Percentiles rank a stretch among this genome's conserved stretches.
phyloP scores from a whole-genome alignment of 2,329 filamentous ascomycete genomes.

The Aspergillus candidus region DNA sequence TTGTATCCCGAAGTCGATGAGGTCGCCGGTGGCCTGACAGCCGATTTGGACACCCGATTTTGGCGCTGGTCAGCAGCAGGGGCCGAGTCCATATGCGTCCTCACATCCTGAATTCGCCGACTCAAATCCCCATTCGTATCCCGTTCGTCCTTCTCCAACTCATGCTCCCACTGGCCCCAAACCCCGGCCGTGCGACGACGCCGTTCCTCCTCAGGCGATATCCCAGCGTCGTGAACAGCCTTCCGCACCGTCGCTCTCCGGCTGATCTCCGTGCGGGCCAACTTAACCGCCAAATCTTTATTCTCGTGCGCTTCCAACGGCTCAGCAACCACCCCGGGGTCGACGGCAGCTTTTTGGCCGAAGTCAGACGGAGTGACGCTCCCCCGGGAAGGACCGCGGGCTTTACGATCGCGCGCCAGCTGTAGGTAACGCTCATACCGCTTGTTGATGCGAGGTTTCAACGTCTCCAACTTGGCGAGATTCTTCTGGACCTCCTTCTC shows the following conservation, averaged over 20 bases:
- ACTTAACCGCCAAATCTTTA: conserved; percentile 66
- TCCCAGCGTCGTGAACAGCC: conserved; percentile 52
- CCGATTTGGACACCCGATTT: conserved; percentile 6
- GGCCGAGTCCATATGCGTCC: conserved; percentile 33
- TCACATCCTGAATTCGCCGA: conserved; percentile 47
- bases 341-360: conserved; percentile 28
- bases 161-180: conserved; percentile 50
- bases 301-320: conserved; percentile 66
- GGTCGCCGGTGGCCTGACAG: conserved; percentile 11
- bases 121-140: conserved; percentile 43
- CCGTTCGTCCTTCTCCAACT: conserved; percentile 29
- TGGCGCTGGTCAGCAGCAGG: conserved; percentile 8
- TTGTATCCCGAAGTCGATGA: conserved; percentile 30
- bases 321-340: conserved; percentile 52
- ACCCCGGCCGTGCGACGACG: conserved; percentile 49
- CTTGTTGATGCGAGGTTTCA: conserved; percentile 72
- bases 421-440: conserved; percentile 64
- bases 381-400: conserved; percentile 29
- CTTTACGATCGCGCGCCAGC: conserved; percentile 42
- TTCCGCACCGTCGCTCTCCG: conserved; percentile 59
- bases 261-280: conserved; percentile 67
- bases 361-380: conserved; percentile 3
- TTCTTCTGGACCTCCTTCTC: conserved; percentile 59
- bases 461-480: conserved; percentile 63
- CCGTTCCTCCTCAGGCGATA: conserved; percentile 53